A percentile compares a stretch with the other conserved stretches of the same genome.
Evolutionary conservation across 805 yeast genomes (phyloP).

Genomic region (Metschnikowia drakensbergensis): DNA sequence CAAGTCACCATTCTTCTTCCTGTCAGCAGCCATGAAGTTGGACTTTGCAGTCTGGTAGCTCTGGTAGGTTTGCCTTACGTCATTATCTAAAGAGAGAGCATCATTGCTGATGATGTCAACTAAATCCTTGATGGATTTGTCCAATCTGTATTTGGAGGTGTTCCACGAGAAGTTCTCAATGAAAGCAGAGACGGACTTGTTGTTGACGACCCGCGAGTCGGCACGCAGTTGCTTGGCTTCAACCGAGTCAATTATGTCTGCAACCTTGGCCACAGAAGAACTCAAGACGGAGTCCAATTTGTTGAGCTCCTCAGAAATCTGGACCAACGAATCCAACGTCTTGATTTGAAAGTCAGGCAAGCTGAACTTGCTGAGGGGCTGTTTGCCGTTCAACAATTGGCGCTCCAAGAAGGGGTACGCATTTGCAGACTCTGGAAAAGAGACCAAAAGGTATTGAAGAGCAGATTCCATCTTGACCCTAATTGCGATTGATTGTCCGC

Average conservation of each 20-base stretch:
- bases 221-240: slow-evolving; percentile 18
- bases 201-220: slow-evolving; percentile 39
- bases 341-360: slow-evolving; percentile 91
- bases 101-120: slow-evolving; percentile 68
- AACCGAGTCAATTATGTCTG: slow-evolving; percentile 61
- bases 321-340: slow-evolving; percentile 85
- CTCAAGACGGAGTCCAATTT: slow-evolving; percentile 79
- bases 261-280: slow-evolving; percentile 63
- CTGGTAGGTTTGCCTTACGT: slow-evolving; percentile 72
- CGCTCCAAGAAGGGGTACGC: slow-evolving; percentile 53
- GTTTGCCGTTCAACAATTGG: slow-evolving; percentile 53
- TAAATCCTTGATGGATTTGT: slow-evolving; percentile 75
- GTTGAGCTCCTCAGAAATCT: slow-evolving; percentile 83
- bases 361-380: slow-evolving; percentile 52
- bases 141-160: slow-evolving; percentile 77
- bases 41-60: slow-evolving; percentile 80
- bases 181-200: slow-evolving; percentile 54
- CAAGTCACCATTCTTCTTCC: slow-evolving; percentile 90
- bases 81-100: slow-evolving; percentile 78
- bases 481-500: slow-evolving; percentile 3
- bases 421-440: slow-evolving; percentile 52
- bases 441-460: slow-evolving; percentile 50
- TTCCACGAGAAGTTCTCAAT: slow-evolving; percentile 84
- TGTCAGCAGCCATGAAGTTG: slow-evolving; percentile 79
- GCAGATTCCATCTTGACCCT: slow-evolving; percentile 28